Percentiles rank a stretch among this genome's conserved stretches.
phyloP scores from a whole-genome alignment of 257 asterid species.

The Cinchona pubescens region DNA sequence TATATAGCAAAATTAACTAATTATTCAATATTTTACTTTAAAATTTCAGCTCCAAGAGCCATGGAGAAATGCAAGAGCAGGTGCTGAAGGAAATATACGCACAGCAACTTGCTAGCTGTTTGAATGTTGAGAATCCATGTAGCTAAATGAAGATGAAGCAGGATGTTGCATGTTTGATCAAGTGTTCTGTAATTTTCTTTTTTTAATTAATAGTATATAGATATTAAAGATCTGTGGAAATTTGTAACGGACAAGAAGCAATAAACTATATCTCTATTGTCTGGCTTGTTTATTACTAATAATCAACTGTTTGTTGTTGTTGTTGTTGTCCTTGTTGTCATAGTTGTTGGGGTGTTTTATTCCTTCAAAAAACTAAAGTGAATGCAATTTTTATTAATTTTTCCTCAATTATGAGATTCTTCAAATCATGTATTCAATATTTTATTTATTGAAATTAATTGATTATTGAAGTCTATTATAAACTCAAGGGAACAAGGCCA shows the following conservation, averaged over 20 bases:
- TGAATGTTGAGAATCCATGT: conserved; percentile 13
- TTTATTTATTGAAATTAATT: conserved; percentile 28
- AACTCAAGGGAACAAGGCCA: conserved; percentile 58
- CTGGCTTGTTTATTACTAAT: conserved; percentile 47
- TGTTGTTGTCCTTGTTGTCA: conserved; percentile 37
- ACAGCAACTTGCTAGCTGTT: conserved; percentile 3
- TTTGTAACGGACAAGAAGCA: conserved; percentile 65
- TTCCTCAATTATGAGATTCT: conserved; percentile 34
- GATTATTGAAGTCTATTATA: conserved; percentile 30
- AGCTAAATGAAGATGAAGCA: conserved; percentile 17
- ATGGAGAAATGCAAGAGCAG: conserved; percentile 87
- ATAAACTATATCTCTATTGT: conserved; percentile 44
- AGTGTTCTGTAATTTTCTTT: conserved; percentile 49
- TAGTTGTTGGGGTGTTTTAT: conserved; percentile 33
- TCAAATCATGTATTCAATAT: conserved; percentile 36
- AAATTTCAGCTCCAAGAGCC: conserved; percentile 67
- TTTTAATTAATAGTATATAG: conserved; percentile 22
- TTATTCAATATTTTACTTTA: neutral
- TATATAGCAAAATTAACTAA: neutral
- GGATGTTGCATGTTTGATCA: conserved; percentile 20
- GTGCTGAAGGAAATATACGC: conserved; percentile 28
- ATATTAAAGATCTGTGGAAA: conserved; percentile 33
- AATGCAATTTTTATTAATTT: conserved; percentile 6
- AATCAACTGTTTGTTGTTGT: conserved; percentile 20
- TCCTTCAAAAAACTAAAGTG: conserved; percentile 13